Base-by-base conservation (phyloP, 768 basidiomycete species). In the Lactarius vividus region DNA sequence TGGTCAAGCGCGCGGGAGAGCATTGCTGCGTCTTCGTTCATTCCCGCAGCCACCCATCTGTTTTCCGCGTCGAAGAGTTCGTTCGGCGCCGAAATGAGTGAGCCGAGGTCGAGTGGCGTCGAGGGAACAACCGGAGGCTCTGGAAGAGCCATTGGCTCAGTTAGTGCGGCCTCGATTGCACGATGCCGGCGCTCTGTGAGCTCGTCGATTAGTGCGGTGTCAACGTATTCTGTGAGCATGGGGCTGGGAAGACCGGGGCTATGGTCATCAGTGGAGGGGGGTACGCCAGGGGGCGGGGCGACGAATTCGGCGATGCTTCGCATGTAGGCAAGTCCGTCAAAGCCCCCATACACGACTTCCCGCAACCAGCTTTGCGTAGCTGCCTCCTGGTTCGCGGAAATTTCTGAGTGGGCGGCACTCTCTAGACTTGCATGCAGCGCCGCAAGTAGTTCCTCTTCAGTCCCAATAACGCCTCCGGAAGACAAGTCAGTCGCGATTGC, bases 271-370 rank as follows among this genome's bases (percentile, higher is more conserved):
- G 10, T 6, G 20, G 55, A 29, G 23, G 49, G 10, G 52, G 49
- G 31, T 59, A 26, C 13, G n/a, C 62, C 63, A 46, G 53, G 62
- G 28, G 78, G 72, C 20, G 74, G 72, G 5, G 77, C 73, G 37
- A 87, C 79, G 68, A 92, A 93, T 74, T 89, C 87, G 29, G 89
- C 90, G 62, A 93, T 71, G 73, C 91, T 92, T 66, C 88, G 80
- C 60, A 88, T 82, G 73, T 92, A 92, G 6, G 91, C 91, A 31
- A 86, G 75, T 1, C 91, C 91, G 63, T 91, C 89, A 0, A 85
- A 80, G 55, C 91, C 90, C 0, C 91, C 91, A 72, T 92, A 92
- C 0, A 92, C 89, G n/a, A 91, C 72, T 72, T 91, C 88, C 23
- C 82, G 76, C 20, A 92, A 55, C 70, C 88, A 90, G n/a, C 80